A percentile compares a stretch with the other conserved stretches of the same genome.
Conservation (phyloP, 2,329 filamentous ascomycete species). For the Colletotrichum ledebouriae region DNA sequence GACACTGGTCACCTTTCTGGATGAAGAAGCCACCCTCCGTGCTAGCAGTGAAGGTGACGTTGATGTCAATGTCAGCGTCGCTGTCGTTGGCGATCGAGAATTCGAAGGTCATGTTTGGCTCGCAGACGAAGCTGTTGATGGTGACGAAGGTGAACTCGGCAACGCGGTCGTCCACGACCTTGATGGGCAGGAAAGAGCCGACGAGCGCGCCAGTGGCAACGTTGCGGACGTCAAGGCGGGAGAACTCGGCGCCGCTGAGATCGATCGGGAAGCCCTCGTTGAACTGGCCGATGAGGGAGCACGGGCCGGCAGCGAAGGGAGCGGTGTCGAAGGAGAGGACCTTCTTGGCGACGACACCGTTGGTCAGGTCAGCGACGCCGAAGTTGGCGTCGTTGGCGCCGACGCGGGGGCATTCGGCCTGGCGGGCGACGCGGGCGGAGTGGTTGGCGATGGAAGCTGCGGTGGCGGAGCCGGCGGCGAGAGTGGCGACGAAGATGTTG, state of each 20-base stretch:
- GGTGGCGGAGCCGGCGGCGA: conserved; percentile 8
- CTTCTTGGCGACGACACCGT: conserved; percentile 31
- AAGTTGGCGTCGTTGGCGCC: conserved; percentile 31
- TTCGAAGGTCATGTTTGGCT: conserved; percentile 15
- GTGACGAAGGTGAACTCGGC: conserved; percentile 14
- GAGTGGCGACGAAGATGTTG: conserved; percentile 28
- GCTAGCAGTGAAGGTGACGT: conserved; percentile 18
- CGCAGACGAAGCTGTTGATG: conserved; percentile 37
- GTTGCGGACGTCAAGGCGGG: conserved; percentile 32
- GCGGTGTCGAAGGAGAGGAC: conserved; percentile 27
- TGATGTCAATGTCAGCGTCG: conserved; percentile 5
- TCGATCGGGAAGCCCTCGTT: conserved; percentile 32
- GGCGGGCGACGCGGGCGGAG: conserved; percentile 21
- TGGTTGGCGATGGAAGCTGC: conserved; percentile 17
- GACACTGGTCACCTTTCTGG: conserved; percentile 36
- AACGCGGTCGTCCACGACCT: conserved; percentile 19
- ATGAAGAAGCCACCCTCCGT: conserved; percentile 25
- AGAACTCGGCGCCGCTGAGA: conserved; percentile 26
- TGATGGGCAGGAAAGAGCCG: conserved; percentile 33
- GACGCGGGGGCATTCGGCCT: conserved; percentile 23
- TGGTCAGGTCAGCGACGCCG: conserved; percentile 27
- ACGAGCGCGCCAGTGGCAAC: conserved; percentile 22
- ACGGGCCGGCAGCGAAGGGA: conserved; percentile 23
- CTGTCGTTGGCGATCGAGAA: conserved; percentile 30
- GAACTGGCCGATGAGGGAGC: conserved; percentile 35